Evolutionary conservation across 768 basidiomycete species (phyloP).

Genomic region (Thelephora ganbajun): DNA sequence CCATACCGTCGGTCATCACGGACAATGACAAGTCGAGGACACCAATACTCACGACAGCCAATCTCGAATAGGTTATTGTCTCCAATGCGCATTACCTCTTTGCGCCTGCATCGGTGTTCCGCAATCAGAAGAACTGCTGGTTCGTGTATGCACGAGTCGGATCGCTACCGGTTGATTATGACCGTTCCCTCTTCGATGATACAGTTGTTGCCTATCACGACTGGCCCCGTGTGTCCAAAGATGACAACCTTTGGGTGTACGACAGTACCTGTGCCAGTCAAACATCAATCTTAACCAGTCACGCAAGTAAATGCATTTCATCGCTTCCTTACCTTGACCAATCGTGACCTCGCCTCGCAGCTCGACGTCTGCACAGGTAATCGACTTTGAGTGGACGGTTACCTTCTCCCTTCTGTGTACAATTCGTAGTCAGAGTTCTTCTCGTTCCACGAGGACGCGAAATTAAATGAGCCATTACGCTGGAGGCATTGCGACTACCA

Average conservation of each 20-base stretch:
- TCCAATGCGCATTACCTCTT: conserved; percentile 86
- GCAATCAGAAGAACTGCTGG: not conserved
- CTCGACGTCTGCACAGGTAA: conserved; percentile 89
- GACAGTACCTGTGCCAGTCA: conserved; percentile 43
- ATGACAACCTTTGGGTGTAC: conserved; percentile 93
- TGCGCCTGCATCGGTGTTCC: conserved; percentile 27
- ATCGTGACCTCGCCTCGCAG: conserved; percentile 91
- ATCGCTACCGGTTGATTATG: conserved; percentile 65
- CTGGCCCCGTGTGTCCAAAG: conserved; percentile 81
- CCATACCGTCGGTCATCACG: not conserved
- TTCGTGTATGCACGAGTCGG: conserved; percentile 2
- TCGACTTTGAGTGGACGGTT: conserved; percentile 79
- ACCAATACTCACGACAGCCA: conserved; percentile 59
- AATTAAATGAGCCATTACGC: conserved; percentile 5
- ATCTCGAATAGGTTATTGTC: conserved; percentile 92
- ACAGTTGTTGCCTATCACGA: conserved; percentile 77
- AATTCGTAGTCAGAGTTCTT: not conserved
- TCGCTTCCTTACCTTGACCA: conserved; percentile 43
- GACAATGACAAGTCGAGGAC: not conserved
- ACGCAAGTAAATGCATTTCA: not conserved
- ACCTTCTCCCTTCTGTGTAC: conserved; percentile 69
- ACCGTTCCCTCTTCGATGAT: conserved; percentile 88
- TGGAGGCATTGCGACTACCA: conserved; percentile 8
- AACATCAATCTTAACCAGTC: not conserved
- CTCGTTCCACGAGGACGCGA: not conserved